Conservation (phyloP, 768 basidiomycete genomes). For the Trametes gibbosa region DNA sequence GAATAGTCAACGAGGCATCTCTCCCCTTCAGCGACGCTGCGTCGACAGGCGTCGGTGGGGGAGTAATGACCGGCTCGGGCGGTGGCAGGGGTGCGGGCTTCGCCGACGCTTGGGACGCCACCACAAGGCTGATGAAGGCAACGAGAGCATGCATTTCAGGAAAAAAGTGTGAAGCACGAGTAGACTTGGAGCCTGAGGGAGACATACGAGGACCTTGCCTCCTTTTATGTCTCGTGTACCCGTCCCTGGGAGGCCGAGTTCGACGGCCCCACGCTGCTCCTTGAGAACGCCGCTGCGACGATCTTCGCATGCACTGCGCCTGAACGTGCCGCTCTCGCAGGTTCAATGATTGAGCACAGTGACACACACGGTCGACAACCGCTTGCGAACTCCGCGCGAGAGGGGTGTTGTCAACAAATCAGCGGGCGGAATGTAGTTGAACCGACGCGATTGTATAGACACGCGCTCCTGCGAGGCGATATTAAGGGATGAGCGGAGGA, state of each 20-base stretch:
- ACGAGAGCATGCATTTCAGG: not conserved
- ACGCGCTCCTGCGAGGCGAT: not conserved
- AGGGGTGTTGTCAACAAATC: not conserved
- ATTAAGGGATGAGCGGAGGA: not conserved
- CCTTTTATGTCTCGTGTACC: not conserved
- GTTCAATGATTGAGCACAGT: not conserved
- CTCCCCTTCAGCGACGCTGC: not conserved
- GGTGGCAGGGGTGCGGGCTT: not conserved
- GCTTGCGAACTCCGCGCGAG: too few relatives aligned
- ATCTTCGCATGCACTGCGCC: not conserved
- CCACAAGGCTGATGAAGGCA: not conserved
- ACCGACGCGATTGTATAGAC: not conserved
- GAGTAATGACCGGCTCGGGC: constrained; percentile 1
- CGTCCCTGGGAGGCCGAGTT: not conserved
- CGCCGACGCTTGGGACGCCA: not conserved
- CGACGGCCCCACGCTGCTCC: not conserved
- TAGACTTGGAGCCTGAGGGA: not conserved
- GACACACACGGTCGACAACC: not conserved
- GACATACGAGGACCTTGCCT: not conserved
- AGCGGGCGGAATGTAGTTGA: not conserved
- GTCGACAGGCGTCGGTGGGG: not conserved
- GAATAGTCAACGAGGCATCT: constrained; percentile 1
- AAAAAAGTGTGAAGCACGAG: not conserved
- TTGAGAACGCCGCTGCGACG: constrained; percentile 6
- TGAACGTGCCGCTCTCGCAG: not conserved